Conservation (phyloP, 257 asterid species). For the Penstemon eatonii region DNA sequence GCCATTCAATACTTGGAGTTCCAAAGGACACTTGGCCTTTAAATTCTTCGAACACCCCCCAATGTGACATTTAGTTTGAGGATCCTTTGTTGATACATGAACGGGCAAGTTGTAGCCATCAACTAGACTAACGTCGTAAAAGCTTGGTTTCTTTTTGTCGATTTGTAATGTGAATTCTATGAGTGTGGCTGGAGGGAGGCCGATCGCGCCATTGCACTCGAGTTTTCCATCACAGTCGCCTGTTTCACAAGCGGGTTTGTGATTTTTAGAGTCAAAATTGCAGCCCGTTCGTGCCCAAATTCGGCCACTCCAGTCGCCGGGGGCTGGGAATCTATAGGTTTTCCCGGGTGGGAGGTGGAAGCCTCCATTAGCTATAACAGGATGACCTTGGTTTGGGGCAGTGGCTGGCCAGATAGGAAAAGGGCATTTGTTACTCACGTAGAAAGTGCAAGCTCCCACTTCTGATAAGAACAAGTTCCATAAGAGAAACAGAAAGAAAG, state of each 20-base stretch:
- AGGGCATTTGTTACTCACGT: slow-evolving; percentile 70
- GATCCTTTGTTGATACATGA: slow-evolving; percentile 36
- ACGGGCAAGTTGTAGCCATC: slow-evolving; percentile 86
- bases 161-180: slow-evolving; percentile 55
- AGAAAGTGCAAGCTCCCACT: slow-evolving; percentile 52
- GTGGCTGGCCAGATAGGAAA: slow-evolving; percentile 90
- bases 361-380: slow-evolving; percentile 68
- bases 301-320: slow-evolving; percentile 77
- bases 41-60: slow-evolving; percentile 53
- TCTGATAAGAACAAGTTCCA: slow-evolving; percentile 44
- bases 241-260: slow-evolving; percentile 59
- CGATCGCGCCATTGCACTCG: slow-evolving; percentile 63
- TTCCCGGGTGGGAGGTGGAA: slow-evolving; percentile 59
- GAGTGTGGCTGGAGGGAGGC: slow-evolving; percentile 75
- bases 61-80: slow-evolving; percentile 39
- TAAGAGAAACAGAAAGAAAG: slow-evolving; percentile 29
- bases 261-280: slow-evolving; percentile 36
- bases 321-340: slow-evolving; percentile 34
- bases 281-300: slow-evolving; percentile 93
- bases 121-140: slow-evolving; percentile 74
- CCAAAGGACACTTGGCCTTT: slow-evolving; percentile 54
- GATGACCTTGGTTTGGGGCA: slow-evolving; percentile 67
- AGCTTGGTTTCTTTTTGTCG: slow-evolving; percentile 50
- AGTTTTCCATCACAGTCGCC: slow-evolving; percentile 75
- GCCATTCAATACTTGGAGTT: slow-evolving; percentile 44